Percentiles rank a stretch among this genome's conserved stretches.
Conservation (phyloP, 1,284 basidiomycete genomes). For the Heliocybe sulcata region DNA sequence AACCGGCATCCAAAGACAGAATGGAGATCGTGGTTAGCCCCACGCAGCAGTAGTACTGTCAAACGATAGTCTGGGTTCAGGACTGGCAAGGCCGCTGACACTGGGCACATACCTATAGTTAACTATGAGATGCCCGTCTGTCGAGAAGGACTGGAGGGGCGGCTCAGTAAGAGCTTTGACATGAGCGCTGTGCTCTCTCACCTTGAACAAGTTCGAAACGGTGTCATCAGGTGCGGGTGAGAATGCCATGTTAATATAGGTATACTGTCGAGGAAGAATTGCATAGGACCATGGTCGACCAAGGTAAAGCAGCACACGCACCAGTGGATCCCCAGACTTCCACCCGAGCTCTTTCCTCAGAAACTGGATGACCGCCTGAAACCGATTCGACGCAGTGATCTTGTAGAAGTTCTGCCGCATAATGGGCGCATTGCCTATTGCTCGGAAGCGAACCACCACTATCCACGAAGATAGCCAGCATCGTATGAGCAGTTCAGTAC, state of each 20-base stretch:
- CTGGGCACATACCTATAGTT: constrained; percentile 75
- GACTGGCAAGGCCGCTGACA: not conserved
- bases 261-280: constrained; percentile 55
- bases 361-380: constrained; percentile 95
- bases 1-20: not conserved
- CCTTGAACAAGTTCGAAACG: constrained; percentile 85
- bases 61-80: constrained; percentile 5
- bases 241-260: constrained; percentile 98
- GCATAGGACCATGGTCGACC: not conserved
- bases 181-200: constrained; percentile 19
- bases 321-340: constrained; percentile 84
- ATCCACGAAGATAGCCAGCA: not conserved
- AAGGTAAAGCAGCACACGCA: constrained; percentile 31
- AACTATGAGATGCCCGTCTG: constrained; percentile 91
- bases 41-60: constrained; percentile 64
- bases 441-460: constrained; percentile 98
- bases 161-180: constrained; percentile 6
- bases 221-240: constrained; percentile 91
- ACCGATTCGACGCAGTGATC: constrained; percentile 91
- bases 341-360: constrained; percentile 86
- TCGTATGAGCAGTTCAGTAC: too few relatives aligned
- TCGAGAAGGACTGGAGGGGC: constrained; percentile 71
- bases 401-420: constrained; percentile 99
- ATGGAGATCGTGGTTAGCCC: constrained; percentile 37
- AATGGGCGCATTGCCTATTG: constrained; percentile 96